Conservation (phyloP, 495 filamentous ascomycete species). For the Xanthoparmelia taractica region DNA sequence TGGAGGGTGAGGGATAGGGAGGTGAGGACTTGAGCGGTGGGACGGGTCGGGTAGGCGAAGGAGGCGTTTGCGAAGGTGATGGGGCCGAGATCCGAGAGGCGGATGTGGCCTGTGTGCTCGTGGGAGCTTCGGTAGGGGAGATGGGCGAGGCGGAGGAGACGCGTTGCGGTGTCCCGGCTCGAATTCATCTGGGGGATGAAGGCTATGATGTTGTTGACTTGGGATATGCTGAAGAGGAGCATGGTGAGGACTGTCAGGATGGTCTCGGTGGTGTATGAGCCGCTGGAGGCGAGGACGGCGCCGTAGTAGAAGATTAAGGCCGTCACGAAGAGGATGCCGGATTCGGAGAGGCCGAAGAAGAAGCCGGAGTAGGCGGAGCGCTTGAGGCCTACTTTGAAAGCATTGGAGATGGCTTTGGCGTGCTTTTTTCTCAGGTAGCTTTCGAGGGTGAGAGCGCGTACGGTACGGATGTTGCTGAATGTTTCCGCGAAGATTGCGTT, state of each 20-base stretch:
- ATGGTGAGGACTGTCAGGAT: slow-evolving; percentile 74
- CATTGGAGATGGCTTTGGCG: slow-evolving; percentile 37
- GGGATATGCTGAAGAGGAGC: slow-evolving; percentile 72
- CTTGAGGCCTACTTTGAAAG: slow-evolving; percentile 49
- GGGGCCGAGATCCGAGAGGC: slow-evolving; percentile 47
- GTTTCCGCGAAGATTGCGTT: slow-evolving; percentile 65
- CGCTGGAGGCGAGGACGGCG: slow-evolving; percentile 48
- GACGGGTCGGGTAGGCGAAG: slow-evolving; percentile 63
- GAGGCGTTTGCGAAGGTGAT: slow-evolving; percentile 51
- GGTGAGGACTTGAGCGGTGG: slow-evolving; percentile 45
- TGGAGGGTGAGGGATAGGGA: slow-evolving; percentile 54
- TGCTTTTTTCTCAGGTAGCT: slow-evolving; percentile 64
- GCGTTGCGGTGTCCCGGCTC: slow-evolving; percentile 61
- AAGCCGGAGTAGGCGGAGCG: slow-evolving; percentile 57
- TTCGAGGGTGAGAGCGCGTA: slow-evolving; percentile 72
- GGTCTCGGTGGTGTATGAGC: slow-evolving; percentile 42
- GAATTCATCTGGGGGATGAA: slow-evolving; percentile 74
- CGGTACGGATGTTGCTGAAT: slow-evolving; percentile 73
- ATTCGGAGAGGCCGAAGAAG: slow-evolving; percentile 70
- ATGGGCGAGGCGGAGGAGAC: slow-evolving; percentile 63
- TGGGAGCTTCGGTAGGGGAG: slow-evolving; percentile 54
- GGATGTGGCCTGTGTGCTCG: slow-evolving; percentile 46
- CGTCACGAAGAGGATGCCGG: slow-evolving; percentile 60
- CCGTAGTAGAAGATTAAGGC: slow-evolving; percentile 83
- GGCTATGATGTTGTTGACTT: slow-evolving; percentile 56